These are phyloP conservation scores for Tricholoma matsutake DNA, from an alignment of 768 basidiomycete genomes.

Conservation along the genomic window DNA sequence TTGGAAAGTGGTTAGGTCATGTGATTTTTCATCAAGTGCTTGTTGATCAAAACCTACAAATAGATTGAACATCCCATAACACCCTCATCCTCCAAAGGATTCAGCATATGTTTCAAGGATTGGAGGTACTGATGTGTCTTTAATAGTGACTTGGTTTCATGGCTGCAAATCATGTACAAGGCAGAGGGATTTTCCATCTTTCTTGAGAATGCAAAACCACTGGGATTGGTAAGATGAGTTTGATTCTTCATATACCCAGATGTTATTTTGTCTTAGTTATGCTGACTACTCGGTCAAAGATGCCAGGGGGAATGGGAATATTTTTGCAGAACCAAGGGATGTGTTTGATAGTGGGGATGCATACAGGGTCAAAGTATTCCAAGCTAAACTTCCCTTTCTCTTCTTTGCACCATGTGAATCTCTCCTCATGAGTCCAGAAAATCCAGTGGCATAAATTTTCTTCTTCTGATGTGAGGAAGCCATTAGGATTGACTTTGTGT, in stretches of 20 bases:
- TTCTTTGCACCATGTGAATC: background rate
- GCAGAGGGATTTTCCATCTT: slow-evolving; percentile 22
- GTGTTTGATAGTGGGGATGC: too few species aligned
- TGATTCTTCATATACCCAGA: slow-evolving; percentile 38
- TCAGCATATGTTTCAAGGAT: slow-evolving; percentile 33
- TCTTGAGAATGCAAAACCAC: slow-evolving; percentile 39
- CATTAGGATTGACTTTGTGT: background rate
- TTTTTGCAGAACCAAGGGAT: slow-evolving; percentile 19
- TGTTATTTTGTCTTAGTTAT: slow-evolving; percentile 33
- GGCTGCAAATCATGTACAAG: slow-evolving; percentile 38
- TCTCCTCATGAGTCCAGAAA: background rate
- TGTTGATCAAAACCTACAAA: slow-evolving; percentile 34
- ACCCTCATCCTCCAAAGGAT: slow-evolving; percentile 20
- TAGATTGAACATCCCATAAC: slow-evolving; percentile 30
- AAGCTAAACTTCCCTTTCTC: background rate
- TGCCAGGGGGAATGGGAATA: slow-evolving; percentile 32
- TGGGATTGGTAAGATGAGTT: slow-evolving; percentile 35
- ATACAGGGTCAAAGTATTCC: too few species aligned
- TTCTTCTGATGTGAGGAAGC: background rate
- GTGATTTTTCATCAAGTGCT: slow-evolving; percentile 17
- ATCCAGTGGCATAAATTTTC: background rate
- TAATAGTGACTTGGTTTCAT: slow-evolving; percentile 34
- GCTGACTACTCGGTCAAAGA: slow-evolving; percentile 27
- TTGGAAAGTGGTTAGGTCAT: slow-evolving; percentile 35
- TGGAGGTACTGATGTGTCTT: slow-evolving; percentile 31